Base-by-base conservation (phyloP, 495 filamentous ascomycete genomes). In the Xylaria palmicola region DNA sequence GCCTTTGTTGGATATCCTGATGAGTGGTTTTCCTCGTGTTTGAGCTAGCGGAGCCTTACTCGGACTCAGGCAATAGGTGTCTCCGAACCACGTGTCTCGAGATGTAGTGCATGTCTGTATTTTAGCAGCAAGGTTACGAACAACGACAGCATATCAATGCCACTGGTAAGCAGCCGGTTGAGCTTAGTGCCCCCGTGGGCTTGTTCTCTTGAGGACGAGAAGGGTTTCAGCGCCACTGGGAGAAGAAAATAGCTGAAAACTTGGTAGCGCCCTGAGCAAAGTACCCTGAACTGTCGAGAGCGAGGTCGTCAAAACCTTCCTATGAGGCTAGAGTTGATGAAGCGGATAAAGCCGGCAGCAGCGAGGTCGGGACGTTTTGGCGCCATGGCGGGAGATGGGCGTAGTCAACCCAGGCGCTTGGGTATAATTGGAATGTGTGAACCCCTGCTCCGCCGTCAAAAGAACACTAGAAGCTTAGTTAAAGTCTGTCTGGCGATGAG, bases 81-180 rank as follows among this genome's bases (percentile, higher is more conserved):
- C 26, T 56, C 39, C 39, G 32, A 56, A 26, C 17, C 53, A 56
- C 27, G 53, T 56, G 53, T 44, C 27, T 56, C 22, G 36, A 26
- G 30, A 15, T 15, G 7, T 24, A 27, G 19, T 13, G 36, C 22
- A 2, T 17, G 29, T 22, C 20, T 30, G 36, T n/a, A 15, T 29
- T 29, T 12, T 6, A 19, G 51, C n/a, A 17, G 17, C 26, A 44
- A 15, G 29, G 22, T 7, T 27, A 34, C 34, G 20, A 54, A 27
- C 20, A 22, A n/a, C 26, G 27, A 12, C 53, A 13, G 22, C n/a
- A 17, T 17, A 22, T 43, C 22, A 12, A 30, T 17, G n/a, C n/a
- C 19, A 24, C 52, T 13, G 1, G 5, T 44, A n/a, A 44, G 1
- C 26, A 32, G 3, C 26, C 13, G n/a, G 24, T 41, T 15, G 15